Base-by-base conservation (phyloP, 1,139 yeast species). In the Yamadazyma friedrichii region DNA sequence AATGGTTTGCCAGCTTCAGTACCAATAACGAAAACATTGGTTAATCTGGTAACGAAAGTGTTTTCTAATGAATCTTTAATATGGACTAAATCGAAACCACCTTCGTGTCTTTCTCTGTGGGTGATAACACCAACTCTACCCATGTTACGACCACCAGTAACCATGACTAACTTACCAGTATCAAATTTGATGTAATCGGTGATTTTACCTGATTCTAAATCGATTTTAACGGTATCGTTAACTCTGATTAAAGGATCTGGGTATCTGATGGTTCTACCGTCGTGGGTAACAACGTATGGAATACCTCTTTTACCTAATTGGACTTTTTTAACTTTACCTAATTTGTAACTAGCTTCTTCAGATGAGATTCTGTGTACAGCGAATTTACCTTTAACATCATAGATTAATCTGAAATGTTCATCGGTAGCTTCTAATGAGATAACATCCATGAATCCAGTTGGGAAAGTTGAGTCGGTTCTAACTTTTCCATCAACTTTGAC, bases 381-480 rank as follows among this genome's bases (percentile, higher is more conserved):
- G 65, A 89, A 91, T 80, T 96, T 91, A 76, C 98, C 98, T 83
- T 91, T 91, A 71, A 88, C 84, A 71, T 91, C 98, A 82, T 89
- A 91, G 66, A 91, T 84, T 69, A 91, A 88, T 82, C 98, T 91
- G 88, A 91, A 91, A 89, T 91, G 83, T 80, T 91, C 98, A 75
- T 91, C 89, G 75, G 98, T 91, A 70, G 96, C 96, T 71, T 91
- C 98, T 66, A 91, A 80, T 55, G 96, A 63, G 76, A 91, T 88
- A 64, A 91, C 98, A 72, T 91, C 98, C 97, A 89, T 89, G 87
- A 91, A 89, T 68, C 98, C 98, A 66, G 98, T 88, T 73, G 98
- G 98, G 95, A 70, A 91, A 56, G 98, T 91, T 57, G 95, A 71
- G 76, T 93, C 98, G 59, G 98, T 91, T 88, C 98, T 89, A 65